phyloP scores from a whole-genome alignment of 345 rosid genomes.

The Iberis pinnata region DNA sequence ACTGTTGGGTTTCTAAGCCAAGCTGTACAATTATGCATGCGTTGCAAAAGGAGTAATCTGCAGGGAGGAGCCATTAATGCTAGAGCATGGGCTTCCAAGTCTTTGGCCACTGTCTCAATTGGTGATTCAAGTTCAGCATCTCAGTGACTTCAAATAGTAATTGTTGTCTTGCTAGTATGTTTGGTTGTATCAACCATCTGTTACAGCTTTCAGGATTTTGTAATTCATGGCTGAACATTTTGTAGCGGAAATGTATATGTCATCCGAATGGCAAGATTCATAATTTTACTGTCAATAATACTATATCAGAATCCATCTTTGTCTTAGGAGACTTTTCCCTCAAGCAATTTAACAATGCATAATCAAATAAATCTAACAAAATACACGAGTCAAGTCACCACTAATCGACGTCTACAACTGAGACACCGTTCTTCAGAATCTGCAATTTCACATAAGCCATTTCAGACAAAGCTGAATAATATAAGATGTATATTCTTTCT shows the following conservation, averaged over 20 bases:
- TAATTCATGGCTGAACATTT: constrained; percentile 19
- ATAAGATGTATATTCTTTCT: not conserved
- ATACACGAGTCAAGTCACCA: not conserved
- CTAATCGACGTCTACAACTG: constrained; percentile 36
- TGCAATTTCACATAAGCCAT: constrained; percentile 11
- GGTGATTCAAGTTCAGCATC: constrained; percentile 50
- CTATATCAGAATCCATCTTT: no score
- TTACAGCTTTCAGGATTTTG: constrained; percentile 9
- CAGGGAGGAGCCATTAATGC: constrained; percentile 93
- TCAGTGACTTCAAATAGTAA: constrained; percentile 18
- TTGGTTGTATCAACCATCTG: constrained; percentile 12
- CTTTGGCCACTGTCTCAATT: constrained; percentile 84
- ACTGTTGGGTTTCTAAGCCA: constrained; percentile 48
- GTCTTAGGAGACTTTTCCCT: no score
- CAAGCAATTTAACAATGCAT: no score
- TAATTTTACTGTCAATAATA: no score
- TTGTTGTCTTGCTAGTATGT: no score
- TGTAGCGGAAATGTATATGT: constrained; percentile 20
- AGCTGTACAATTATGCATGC: constrained; percentile 43
- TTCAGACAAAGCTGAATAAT: not conserved
- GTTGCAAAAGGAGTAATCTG: constrained; percentile 66
- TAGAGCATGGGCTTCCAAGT: constrained; percentile 86
- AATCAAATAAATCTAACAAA: no score
- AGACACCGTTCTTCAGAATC: constrained; percentile 53
- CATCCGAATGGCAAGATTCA: constrained; percentile 7